Evolutionary conservation across 2,329 filamentous ascomycete genomes (phyloP), one percentile per base, ranked within the genome.

Genomic region (Aspergillus costaricaensis): DNA sequence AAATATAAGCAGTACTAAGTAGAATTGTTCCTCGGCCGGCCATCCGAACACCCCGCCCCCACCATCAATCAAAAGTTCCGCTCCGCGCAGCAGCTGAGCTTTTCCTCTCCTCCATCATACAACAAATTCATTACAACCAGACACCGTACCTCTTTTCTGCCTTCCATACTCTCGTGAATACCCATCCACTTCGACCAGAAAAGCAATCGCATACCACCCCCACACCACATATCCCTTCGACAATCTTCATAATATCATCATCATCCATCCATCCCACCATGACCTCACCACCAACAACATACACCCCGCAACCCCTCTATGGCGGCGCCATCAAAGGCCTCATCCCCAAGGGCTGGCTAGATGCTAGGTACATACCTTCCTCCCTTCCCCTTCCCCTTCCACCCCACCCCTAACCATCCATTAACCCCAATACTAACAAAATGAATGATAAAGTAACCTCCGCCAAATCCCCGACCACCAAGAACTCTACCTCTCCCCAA

Each of bases 401-500:
- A 19, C 21, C 17, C 17, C 39, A n/a, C n/a, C n/a, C n/a, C n/a
- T n/a, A n/a, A n/a, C n/a, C n/a, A n/a, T n/a, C n/a, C n/a, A n/a
- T 19, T 19, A 19, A 2, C 19, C 19, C 3, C 19, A 2, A 14
- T 21, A 25, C 39, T 56, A 30, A 51, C 14, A 17, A 39, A 57
- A 30, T 10, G 2, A 58, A 66, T 64, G 65, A 65, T 54, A 17
- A 7, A 27, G 74, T 60, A 63, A 67, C 55, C 66, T 76, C 52
- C 74, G 74, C 61, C 68, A 79, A 70, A 69, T 79, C 55, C 76
- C 77, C 44, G 72, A 77, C 62, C 91, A 96, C 76, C 93, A 98
- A 80, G 94, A 97, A 81, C 90, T 97, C 68, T 96, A 88, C 80
- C 88, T 97, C 71, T 92, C 96, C 74, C 84, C 86, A 65, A 84